Conservation (phyloP, 768 basidiomycete genomes). For the Paxillus ammoniavirescens region DNA sequence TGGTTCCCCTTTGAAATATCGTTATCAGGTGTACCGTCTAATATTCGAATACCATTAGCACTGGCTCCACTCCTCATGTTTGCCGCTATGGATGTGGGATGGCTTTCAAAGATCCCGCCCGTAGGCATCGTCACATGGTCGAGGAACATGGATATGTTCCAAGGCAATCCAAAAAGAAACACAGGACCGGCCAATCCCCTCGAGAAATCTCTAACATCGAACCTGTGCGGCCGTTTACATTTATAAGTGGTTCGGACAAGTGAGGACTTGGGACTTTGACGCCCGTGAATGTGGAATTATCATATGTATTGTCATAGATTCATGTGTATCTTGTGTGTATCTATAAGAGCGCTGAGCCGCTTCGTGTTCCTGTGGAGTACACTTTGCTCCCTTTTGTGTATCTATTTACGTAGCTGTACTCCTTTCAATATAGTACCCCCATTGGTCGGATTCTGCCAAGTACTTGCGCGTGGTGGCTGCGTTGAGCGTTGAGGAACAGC, state of each 20-base stretch:
- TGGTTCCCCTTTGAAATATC: constrained; percentile 25
- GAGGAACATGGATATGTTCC: constrained; percentile 51
- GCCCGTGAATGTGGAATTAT: constrained; percentile 10
- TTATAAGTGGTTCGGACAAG: constrained; percentile 27
- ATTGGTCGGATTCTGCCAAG: constrained; percentile 12
- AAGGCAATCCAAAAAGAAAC: constrained; percentile 44
- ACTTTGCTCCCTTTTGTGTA: constrained; percentile 13
- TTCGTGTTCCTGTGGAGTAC: constrained; percentile 10
- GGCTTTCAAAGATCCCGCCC: constrained; percentile 63
- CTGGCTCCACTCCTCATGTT: constrained; percentile 53
- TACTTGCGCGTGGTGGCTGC: not conserved
- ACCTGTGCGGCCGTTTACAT: constrained; percentile 33
- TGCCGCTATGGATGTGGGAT: constrained; percentile 51
- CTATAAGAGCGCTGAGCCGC: not conserved
- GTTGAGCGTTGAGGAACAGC: not conserved
- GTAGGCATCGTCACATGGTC: constrained; percentile 59
- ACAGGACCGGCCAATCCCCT: constrained; percentile 33
- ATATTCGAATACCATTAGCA: constrained; percentile 36
- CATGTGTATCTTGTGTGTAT: constrained; percentile 18
- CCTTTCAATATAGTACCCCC: constrained; percentile 8
- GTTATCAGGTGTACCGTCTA: not conserved
- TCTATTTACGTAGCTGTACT: constrained; percentile 7
- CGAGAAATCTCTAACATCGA: constrained; percentile 24
- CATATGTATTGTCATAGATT: constrained; percentile 20
- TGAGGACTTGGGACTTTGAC: constrained; percentile 11